Conservation (phyloP, 2,329 filamentous ascomycete genomes). For the Ophiostoma sp. region DNA sequence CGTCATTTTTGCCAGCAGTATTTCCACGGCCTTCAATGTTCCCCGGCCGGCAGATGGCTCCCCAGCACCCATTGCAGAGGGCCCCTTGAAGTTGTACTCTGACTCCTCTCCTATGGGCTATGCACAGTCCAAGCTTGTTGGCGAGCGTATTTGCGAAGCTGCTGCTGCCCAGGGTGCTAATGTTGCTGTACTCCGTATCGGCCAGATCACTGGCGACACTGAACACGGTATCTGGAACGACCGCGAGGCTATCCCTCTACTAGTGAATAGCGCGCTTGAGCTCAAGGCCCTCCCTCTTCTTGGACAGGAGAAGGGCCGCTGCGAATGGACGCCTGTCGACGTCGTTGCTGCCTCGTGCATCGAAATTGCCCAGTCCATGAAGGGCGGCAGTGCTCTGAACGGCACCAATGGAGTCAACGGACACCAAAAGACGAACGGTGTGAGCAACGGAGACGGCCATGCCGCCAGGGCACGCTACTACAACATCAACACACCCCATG, state of each 20-base stretch:
- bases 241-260: constrained; percentile 48
- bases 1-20: constrained; percentile 27
- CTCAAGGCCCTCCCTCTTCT: constrained; percentile 43
- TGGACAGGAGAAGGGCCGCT: constrained; percentile 34
- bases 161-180: constrained; percentile 20
- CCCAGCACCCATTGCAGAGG: constrained; percentile 18
- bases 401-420: constrained; percentile 25
- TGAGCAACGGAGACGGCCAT: constrained; percentile 11
- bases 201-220: constrained; percentile 48
- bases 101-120: constrained; percentile 22
- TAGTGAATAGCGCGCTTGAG: constrained; percentile 44
- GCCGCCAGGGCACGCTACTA: constrained; percentile 34
- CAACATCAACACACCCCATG: constrained; percentile 46
- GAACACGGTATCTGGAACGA: constrained; percentile 46
- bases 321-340: constrained; percentile 45
- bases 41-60: constrained; percentile 16
- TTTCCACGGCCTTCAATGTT: constrained; percentile 23
- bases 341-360: constrained; percentile 39
- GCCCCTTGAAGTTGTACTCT: constrained; percentile 10
- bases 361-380: constrained; percentile 32
- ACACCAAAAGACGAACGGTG: not conserved
- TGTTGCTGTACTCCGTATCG: constrained; percentile 42
- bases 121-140: constrained; percentile 24
- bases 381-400: not conserved
- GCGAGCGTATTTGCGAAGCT: constrained; percentile 25